Evolutionary conservation across 2,329 filamentous ascomycete genomes (phyloP), one percentile per base, ranked within the genome.

Genomic region (Zymoseptoria passerinii): DNA sequence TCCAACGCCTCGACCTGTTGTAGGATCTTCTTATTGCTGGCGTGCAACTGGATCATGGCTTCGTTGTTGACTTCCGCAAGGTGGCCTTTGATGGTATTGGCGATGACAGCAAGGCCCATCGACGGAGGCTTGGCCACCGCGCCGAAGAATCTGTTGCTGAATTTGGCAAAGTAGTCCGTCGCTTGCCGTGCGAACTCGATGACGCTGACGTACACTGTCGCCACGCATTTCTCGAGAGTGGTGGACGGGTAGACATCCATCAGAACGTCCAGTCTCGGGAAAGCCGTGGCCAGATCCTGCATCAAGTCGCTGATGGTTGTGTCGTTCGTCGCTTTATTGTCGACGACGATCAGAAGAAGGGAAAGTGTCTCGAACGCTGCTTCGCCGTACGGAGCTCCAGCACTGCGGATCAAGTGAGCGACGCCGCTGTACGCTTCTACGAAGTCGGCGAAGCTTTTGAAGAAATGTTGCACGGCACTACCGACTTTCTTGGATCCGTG

Each of bases 371-470:
- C 60, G 48, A 54, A 62, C 2, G 58, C 58, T 2, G 60, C 27
- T 10, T 58, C 60, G 8, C 60, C 60, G 50, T 55, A 60, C 23
- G 57, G 58, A 20, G 54, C 35, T 28, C 60, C 58, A 3, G 60
- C 58, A 9, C 52, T 52, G 48, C 56, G 52, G 28, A 55, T 49
- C 9, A 62, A 23, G 23, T 57, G 49, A 4, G 48, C 58, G 16
- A 62, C 28, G 27, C 60, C 60, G 19, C 54, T 55, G 48, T 60
- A 62, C 52, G 29, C 58, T n/a, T 58, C 58, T 19, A 62, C 35
- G 48, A 62, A 62, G 5, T 52, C 28, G 3, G 51, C 28, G n/a
- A 61, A 54, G n/a, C 49, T 52, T 8, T 16, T 29, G 18, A 60
- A 27, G 28, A 53, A 50, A 16, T 20, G 23, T 48, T 61, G 58